Evolutionary conservation across 768 basidiomycete genomes (phyloP).

Genomic region (Tulasnella sp.): DNA sequence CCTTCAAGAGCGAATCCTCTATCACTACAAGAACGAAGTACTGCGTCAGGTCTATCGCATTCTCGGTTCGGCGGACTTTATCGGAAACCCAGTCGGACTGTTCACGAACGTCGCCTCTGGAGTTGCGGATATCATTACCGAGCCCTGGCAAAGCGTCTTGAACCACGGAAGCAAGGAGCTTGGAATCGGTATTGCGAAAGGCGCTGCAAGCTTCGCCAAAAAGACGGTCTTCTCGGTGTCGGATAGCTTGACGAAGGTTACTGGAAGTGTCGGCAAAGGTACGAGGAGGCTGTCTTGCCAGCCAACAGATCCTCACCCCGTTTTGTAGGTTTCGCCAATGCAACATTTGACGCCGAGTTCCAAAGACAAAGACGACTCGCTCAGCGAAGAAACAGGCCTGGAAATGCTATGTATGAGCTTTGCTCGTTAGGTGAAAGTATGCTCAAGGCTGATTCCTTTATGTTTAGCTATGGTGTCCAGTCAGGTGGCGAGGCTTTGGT

Average conservation of each 20-base stretch:
- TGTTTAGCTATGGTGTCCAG: constrained; percentile 83
- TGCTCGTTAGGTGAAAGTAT: not conserved
- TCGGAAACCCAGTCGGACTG: constrained; percentile 64
- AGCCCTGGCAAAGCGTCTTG: constrained; percentile 95
- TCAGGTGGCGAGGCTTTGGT: constrained; percentile 94
- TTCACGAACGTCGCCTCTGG: constrained; percentile 99
- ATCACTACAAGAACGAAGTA: constrained; percentile 94
- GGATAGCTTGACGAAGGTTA: constrained; percentile 97
- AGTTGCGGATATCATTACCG: constrained; percentile 97
- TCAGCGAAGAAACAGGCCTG: constrained; percentile 90
- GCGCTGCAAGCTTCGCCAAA: constrained; percentile 97
- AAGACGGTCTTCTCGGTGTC: constrained; percentile 97
- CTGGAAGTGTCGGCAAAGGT: constrained; percentile 97
- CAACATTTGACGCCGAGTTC: constrained; percentile 95
- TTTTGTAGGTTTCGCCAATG: constrained; percentile 81
- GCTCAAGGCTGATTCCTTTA: constrained; percentile 27
- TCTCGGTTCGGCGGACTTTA: constrained; percentile 95
- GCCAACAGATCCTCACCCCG: not conserved
- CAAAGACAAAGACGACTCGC: constrained; percentile 86
- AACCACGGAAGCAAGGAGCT: constrained; percentile 95
- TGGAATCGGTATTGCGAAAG: constrained; percentile 95
- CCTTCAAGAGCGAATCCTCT: constrained; percentile 77
- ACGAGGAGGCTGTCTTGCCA: not conserved
- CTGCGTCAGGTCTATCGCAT: constrained; percentile 94
- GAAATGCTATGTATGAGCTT: constrained; percentile 81